Evolutionary conservation across 2,329 filamentous ascomycete genomes (phyloP), one percentile per base, ranked within the genome.

Genomic region (Fusarium sp.): DNA sequence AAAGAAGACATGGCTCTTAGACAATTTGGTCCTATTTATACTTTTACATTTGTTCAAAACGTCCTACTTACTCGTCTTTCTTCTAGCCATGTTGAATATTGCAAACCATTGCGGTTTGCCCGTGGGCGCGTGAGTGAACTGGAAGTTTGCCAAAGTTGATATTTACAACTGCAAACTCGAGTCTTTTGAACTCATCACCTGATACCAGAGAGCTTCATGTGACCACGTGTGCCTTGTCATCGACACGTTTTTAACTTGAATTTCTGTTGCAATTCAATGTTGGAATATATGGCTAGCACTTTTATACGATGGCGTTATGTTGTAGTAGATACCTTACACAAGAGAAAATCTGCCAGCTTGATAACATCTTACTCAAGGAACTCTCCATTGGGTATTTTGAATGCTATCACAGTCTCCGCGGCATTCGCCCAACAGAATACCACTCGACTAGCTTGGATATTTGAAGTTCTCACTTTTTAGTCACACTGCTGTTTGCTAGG

Each of bases 101-200:
- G n/a, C 26, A 22, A 22, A 14, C 20, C 31, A 18, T 22, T 24
- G n/a, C 9, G 17, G 33, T 66, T 65, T 66, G 62, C 31, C 34
- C 22, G 11, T 39, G 15, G 28, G 10, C 36, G 38, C 33, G 39
- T 60, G 36, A 28, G 15, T 7, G 20, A 11, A 5, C 1, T 60
- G 17, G 22, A 42, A 31, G 45, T 66, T 65, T 66, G 54, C 56
- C 33, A 26, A 22, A 7, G 4, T 48, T 22, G 22, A 43, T 44
- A 45, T 36, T 9, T 46, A 40, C 17, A 28, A 8, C 15, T 3
- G 3, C 20, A 26, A 56, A 33, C 46, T 36, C 1, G 3, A 14
- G 5, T 33, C n/a, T 22, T 8, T n/a, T 2, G 7, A n/a, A 15
- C 22, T 14, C 8, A 4, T 49, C 7, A 13, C 17, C 22, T 26